phyloP scores from a whole-genome alignment of 495 filamentous ascomycete species.

The Articulospora tetracladia region DNA sequence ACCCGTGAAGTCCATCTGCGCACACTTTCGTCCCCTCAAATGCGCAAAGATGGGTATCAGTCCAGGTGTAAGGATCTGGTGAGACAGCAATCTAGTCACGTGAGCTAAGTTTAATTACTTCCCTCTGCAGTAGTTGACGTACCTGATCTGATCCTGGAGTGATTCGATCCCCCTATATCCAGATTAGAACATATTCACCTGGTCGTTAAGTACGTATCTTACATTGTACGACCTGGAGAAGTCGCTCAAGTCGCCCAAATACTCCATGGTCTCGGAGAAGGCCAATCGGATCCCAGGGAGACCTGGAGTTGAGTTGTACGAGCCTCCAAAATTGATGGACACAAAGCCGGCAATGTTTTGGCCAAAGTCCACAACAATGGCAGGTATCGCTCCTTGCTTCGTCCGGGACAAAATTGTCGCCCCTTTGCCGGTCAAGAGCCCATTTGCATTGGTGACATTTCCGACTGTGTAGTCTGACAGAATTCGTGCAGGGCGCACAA shows the following conservation, averaged over 20 bases:
- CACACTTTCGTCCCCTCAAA: slow-evolving; percentile 34
- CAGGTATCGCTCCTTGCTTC: slow-evolving; percentile 1
- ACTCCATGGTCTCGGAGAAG: slow-evolving; percentile 42
- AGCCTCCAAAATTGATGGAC: slow-evolving; percentile 28
- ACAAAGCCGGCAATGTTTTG: slow-evolving; percentile 38
- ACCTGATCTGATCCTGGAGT: slow-evolving; percentile 38
- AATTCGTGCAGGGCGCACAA: slow-evolving; percentile 14
- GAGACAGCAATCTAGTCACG: slow-evolving; percentile 33
- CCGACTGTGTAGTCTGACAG: slow-evolving; percentile 21
- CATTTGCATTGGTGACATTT: slow-evolving; percentile 29
- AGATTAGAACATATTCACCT: not conserved
- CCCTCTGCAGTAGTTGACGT: not conserved
- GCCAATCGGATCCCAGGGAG: slow-evolving; percentile 38
- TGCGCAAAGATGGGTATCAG: slow-evolving; percentile 35
- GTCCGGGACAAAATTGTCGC: slow-evolving; percentile 24
- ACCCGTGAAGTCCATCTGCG: slow-evolving; percentile 44
- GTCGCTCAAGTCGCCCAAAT: slow-evolving; percentile 37
- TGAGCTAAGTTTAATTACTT: not conserved
- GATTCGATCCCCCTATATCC: slow-evolving; percentile 27
- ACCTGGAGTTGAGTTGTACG: slow-evolving; percentile 21
- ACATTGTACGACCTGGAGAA: slow-evolving; percentile 42
- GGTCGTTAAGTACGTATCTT: not conserved
- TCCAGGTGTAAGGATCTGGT: slow-evolving; percentile 35
- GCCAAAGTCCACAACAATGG: slow-evolving; percentile 41
- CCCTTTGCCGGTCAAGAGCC: slow-evolving; percentile 26